Conservation (phyloP, 331 rosid species). For the Saraca asoca region DNA sequence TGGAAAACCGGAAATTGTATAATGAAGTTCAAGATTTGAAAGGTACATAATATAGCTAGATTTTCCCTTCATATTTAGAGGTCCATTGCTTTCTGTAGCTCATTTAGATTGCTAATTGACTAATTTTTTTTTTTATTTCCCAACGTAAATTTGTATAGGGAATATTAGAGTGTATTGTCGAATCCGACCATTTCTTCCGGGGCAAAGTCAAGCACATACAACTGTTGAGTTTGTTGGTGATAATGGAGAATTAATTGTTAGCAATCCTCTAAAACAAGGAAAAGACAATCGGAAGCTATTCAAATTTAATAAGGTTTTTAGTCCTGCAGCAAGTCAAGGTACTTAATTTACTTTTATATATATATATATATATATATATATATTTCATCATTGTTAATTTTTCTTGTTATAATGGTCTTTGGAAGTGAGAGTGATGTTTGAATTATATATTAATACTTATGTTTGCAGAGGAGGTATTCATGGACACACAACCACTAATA, state of each 20-base stretch:
- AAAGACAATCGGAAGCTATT: constrained; percentile 56
- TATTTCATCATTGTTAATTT: background rate
- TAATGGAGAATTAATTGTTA: constrained; percentile 64
- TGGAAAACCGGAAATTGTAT: constrained; percentile 65
- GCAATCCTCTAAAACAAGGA: constrained; percentile 66
- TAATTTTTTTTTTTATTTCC: background rate
- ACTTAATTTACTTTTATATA: background rate
- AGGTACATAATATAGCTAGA: constrained; percentile 37
- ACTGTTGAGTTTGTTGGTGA: constrained; percentile 63
- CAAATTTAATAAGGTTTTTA: constrained; percentile 71
- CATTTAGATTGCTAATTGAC: constrained; percentile 13
- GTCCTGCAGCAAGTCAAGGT: constrained; percentile 51
- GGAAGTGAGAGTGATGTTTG: background rate
- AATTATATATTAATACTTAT: background rate
- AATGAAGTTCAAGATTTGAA: constrained; percentile 77
- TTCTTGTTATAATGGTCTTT: background rate
- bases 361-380: background rate
- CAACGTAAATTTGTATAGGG: constrained; percentile 38
- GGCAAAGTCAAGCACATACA: constrained; percentile 62
- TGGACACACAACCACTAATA: constrained; percentile 64
- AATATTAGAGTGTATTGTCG: constrained; percentile 77
- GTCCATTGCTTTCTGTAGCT: background rate
- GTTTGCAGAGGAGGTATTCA: constrained; percentile 60
- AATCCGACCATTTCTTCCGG: constrained; percentile 70
- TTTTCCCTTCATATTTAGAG: background rate